Evolutionary conservation across 305 asterid species (phyloP).

Genomic region (Rubia tinctorum): DNA sequence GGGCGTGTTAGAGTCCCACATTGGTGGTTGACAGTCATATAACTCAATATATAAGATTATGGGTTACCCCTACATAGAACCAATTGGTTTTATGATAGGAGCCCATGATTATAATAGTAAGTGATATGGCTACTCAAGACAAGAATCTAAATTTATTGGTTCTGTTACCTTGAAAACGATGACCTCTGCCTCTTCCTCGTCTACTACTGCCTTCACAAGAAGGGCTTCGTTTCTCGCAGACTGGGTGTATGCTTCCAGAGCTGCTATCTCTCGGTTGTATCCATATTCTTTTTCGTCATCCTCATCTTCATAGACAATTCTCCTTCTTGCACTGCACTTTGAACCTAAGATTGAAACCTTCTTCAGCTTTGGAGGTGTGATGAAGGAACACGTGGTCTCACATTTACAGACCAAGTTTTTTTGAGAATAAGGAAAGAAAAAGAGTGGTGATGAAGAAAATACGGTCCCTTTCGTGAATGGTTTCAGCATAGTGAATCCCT

Average conservation of each 20-base stretch:
- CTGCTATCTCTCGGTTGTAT: conserved; percentile 48
- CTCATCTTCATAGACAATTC: conserved; percentile 28
- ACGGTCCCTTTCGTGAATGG: conserved; percentile 31
- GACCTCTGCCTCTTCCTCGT: conserved; percentile 48
- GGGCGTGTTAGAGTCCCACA: too few relatives aligned
- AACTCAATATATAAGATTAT: too few relatives aligned
- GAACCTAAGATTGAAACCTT: background rate
- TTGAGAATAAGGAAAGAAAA: conserved; percentile 19
- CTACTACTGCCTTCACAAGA: conserved; percentile 52
- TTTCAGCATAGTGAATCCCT: conserved; percentile 34
- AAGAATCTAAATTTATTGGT: too few relatives aligned
- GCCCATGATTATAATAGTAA: too few relatives aligned
- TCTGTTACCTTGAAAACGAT: conserved; percentile 60
- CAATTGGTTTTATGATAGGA: too few relatives aligned
- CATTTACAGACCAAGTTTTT: conserved; percentile 6
- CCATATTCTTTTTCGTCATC: conserved; percentile 39
- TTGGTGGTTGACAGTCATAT: too few relatives aligned
- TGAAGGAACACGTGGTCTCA: conserved; percentile 4
- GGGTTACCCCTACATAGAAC: too few relatives aligned
- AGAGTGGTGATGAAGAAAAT: conserved; percentile 24
- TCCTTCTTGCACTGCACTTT: conserved; percentile 35
- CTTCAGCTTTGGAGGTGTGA: conserved; percentile 2
- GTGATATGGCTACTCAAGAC: too few relatives aligned
- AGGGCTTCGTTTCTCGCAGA: conserved; percentile 53
- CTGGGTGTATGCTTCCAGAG: conserved; percentile 53